These are phyloP conservation scores for Bacidia rubella DNA, from an alignment of 495 filamentous ascomycete genomes.

Conservation along the genomic window DNA sequence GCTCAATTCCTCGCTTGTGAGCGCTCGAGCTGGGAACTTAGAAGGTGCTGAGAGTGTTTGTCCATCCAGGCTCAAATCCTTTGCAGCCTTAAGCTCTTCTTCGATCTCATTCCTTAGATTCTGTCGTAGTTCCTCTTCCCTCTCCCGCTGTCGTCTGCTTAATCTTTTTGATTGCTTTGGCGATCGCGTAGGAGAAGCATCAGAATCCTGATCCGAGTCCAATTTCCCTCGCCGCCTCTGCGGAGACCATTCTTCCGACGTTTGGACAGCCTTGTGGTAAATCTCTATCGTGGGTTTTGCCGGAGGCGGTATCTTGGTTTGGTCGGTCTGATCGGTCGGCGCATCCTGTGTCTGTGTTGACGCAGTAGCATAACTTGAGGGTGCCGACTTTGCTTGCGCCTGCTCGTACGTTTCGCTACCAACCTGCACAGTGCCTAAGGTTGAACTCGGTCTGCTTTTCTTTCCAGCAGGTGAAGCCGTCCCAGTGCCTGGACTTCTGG, in stretches of 20 bases:
- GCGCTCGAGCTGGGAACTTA: conserved; percentile 65
- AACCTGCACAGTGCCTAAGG: conserved; percentile 59
- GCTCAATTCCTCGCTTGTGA: conserved; percentile 75
- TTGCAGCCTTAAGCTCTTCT: conserved; percentile 66
- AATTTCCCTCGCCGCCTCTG: conserved; percentile 23
- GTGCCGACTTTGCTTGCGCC: conserved; percentile 12
- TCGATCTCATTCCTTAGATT: conserved; percentile 82
- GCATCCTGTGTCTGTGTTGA: conserved; percentile 54
- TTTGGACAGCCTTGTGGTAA: conserved; percentile 94
- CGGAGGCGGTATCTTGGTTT: conserved; percentile 59
- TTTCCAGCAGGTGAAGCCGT: conserved; percentile 43
- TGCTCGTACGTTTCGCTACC: conserved; percentile 56
- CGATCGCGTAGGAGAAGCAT: conserved; percentile 32
- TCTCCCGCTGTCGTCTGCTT: conserved; percentile 61
- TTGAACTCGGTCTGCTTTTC: conserved; percentile 73
- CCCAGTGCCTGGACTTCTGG: conserved; percentile 51
- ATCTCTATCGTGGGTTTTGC: conserved; percentile 67
- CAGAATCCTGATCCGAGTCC: conserved; percentile 50
- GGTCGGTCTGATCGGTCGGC: conserved; percentile 53
- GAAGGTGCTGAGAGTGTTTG: conserved; percentile 30
- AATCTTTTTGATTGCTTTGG: conserved; percentile 48
- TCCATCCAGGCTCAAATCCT: conserved; percentile 41
- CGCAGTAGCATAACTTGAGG: conserved; percentile 7
- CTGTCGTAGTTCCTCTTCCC: conserved; percentile 78
- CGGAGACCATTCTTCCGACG: conserved; percentile 37